phyloP scores from a whole-genome alignment of 495 filamentous ascomycete species.

The Tuber microsphaerosporum region DNA sequence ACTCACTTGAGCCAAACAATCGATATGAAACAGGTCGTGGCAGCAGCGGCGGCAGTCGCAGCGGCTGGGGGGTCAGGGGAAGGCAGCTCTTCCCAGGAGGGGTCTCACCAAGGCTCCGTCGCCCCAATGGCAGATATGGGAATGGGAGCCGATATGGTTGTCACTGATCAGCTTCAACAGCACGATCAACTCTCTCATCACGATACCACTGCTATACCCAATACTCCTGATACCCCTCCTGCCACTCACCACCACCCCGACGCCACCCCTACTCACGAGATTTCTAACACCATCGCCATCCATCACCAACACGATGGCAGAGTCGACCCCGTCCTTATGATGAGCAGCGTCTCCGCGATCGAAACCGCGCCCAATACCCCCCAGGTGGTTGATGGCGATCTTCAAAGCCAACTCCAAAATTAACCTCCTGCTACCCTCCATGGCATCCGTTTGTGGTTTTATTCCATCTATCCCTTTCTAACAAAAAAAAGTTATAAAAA shows the following conservation, averaged over 20 bases:
- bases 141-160: conserved; percentile 23
- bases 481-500: not conserved
- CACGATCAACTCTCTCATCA: conserved; percentile 5
- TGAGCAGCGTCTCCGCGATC: not conserved
- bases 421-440: not conserved
- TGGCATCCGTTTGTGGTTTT: not conserved
- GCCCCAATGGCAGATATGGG: conserved; percentile 35
- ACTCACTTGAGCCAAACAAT: conserved; percentile 23
- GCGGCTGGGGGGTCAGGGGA: conserved; percentile 46
- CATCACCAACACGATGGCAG: conserved; percentile 1
- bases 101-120: conserved; percentile 11
- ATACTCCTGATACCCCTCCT: not conserved
- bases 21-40: conserved; percentile 33
- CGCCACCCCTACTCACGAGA: not conserved
- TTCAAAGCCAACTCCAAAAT: not conserved
- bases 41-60: conserved; percentile 24
- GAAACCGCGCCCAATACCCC: not conserved
- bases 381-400: not conserved
- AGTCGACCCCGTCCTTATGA: conserved; percentile 26
- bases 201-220: not conserved
- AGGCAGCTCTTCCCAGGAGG: conserved; percentile 37
- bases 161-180: conserved; percentile 23
- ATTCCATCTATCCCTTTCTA: not conserved
- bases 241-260: not conserved
- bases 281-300: not conserved